Evolutionary conservation across 768 basidiomycete genomes (phyloP), one percentile per base, ranked within the genome.

Genomic region (Leccinum pellstonianum): DNA sequence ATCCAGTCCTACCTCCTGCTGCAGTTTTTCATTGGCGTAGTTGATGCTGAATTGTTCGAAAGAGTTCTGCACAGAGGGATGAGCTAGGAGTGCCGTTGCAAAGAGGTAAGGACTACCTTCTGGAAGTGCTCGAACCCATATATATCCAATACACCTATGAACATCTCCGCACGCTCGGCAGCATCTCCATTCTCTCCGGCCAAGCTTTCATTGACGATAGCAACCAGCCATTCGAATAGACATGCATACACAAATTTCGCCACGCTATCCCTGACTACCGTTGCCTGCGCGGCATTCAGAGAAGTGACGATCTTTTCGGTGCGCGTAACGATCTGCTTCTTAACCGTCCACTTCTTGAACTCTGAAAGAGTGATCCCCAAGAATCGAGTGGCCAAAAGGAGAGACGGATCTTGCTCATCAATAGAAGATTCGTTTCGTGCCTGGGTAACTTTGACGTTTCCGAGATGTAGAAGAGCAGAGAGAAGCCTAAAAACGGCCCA

Each of bases 31-130:
- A 69, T 99, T 99, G 23, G 97, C 97, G 72, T 98, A 99, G 72
- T 99, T 99, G 79, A 99, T 99, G 75, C 95, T 98, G 77, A 99
- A 99, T 77, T 99, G 97, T 76, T 99, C 94, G 67, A 96, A 91
- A 2, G 88, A 91, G 67, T 92, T 91, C 88, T 91, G 63, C 43
- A 56, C 17, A n/a, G 2, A 29, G 12, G 35, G 19, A 60, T 66
- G 35, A 68, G 61, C 38, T 31, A 9, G 6, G 37, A 58, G 46
- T 14, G 47, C 7, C 27, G 33, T 25, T 31, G 31, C 21, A 52
- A 23, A 25, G 3, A 52, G 48, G 17, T n/a, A 38, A 29, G 14
- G 49, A 69, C 46, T 56, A 88, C 90, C 86, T 95, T 96, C 75
- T 96, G 91, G 79, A 96, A 97, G 72, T 96, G 95, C 73, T 97